phyloP scores from a whole-genome alignment of 169 alveolate species.

The Babesia bovis region DNA sequence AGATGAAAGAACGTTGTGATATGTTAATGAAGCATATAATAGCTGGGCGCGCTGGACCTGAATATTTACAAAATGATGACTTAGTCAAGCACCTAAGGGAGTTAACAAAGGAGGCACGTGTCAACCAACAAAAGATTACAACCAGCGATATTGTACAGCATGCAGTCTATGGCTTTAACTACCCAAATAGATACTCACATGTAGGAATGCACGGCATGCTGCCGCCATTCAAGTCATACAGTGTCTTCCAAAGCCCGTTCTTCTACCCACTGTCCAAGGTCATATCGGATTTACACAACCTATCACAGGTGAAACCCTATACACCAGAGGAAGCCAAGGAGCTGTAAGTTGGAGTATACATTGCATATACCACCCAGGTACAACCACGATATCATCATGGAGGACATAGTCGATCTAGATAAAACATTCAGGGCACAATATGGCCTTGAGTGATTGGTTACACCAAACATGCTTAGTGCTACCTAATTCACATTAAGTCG shows the following conservation, averaged over 20 bases:
- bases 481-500: background rate
- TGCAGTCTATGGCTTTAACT: conserved; percentile 57
- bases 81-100: background rate
- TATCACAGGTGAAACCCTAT: conserved; percentile 41
- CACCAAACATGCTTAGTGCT: no score
- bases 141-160: conserved; percentile 2
- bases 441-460: conserved; percentile 6
- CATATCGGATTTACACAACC: conserved; percentile 50
- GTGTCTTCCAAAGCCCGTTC: conserved; percentile 60
- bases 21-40: conserved; percentile 11
- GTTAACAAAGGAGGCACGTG: background rate
- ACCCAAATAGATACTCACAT: conserved; percentile 59
- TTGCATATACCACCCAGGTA: conserved; percentile 7
- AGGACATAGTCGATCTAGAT: conserved; percentile 42
- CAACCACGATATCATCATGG: conserved; percentile 43
- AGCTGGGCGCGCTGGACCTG: conserved; percentile 10
- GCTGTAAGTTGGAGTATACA: conserved; percentile 2
- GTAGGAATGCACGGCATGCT: conserved; percentile 68
- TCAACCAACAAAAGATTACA: background rate
- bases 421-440: conserved; percentile 21
- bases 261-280: conserved; percentile 67
- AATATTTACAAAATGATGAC: background rate
- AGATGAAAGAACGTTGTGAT: conserved; percentile 41
- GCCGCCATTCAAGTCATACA: conserved; percentile 59
- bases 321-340: conserved; percentile 48